phyloP scores from a whole-genome alignment of 2,329 filamentous ascomycete genomes.

The Colletotrichum eleusines region DNA sequence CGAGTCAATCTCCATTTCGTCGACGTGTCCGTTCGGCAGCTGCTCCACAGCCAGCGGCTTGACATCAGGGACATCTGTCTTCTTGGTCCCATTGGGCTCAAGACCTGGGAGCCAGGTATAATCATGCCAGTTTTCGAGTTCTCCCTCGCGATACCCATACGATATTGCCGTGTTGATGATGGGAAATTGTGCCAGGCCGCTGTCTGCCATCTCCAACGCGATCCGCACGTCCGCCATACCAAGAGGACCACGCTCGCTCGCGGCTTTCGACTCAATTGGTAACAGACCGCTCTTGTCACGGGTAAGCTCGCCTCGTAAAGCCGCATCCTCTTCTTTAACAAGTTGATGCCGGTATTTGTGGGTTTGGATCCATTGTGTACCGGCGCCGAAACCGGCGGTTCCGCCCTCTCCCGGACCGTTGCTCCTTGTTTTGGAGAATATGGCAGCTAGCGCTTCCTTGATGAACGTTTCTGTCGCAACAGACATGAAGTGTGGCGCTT shows the following conservation, averaged over 20 bases:
- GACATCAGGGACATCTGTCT: conserved; percentile 47
- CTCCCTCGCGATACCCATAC: conserved; percentile 79
- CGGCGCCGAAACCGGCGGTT: conserved; percentile 72
- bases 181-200: conserved; percentile 82
- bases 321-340: conserved; percentile 79
- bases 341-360: conserved; percentile 82
- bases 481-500: conserved; percentile 74
- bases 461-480: conserved; percentile 76
- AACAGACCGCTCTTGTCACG: conserved; percentile 82
- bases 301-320: conserved; percentile 77
- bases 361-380: conserved; percentile 81
- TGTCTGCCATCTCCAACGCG: conserved; percentile 80
- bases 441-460: conserved; percentile 72
- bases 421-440: conserved; percentile 73
- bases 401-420: conserved; percentile 74
- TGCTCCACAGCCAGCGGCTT: conserved; percentile 49
- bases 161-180: conserved; percentile 78
- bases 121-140: conserved; percentile 75
- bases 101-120: conserved; percentile 63
- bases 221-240: conserved; percentile 84
- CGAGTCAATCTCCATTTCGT: conserved; percentile 71
- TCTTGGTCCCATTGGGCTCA: conserved; percentile 24
- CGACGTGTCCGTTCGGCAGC: conserved; percentile 63
- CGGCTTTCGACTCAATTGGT: conserved; percentile 83
- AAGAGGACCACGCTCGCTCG: conserved; percentile 77